Evolutionary conservation across 2,329 filamentous ascomycete species (phyloP), one percentile per base, ranked within the genome.

Genomic region (Colletotrichum caudatum): DNA sequence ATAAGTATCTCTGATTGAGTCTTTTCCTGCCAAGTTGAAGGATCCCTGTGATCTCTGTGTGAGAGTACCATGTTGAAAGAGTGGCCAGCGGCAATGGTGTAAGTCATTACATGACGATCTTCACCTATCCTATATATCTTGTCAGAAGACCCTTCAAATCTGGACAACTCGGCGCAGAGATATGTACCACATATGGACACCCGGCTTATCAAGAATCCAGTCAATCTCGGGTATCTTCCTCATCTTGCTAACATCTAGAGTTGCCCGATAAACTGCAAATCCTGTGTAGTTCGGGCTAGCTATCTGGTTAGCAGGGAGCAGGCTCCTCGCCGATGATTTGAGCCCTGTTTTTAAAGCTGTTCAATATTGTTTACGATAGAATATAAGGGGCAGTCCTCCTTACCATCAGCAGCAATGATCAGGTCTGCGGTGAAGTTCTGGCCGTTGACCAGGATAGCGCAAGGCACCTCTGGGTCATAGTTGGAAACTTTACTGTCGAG

Each of bases 31-130:
- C 79, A 81, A 6, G 76, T 78, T 1, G 74, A 65, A 0, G 81
- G 78, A 41, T 83, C 79, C 0, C 76, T 76, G 7, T 75, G 60
- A 71, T 85, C 84, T 11, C 76, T 77, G 72, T 85, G 83, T 7
- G 82, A 84, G 0, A 85, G 75, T 0, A 85, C 84, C 81, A 85
- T 82, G 72, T 85, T 85, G 76, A 85, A 85, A 0, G 81, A 78
- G 56, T 81, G 79, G 2, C 82, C 82, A 1, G 76, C 77, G 1
- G 82, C 78, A 12, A 86, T 86, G 5, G 77, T 78, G 71, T 84
- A 84, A 0, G 83, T 81, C 82, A 86, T 86, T 16, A 84, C 82
- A 69, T 86, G 84, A 1, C 82, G 74, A 23, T 80, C 75, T 29
- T 82, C 76, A 5, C 83, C 83, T 46, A 85, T 80, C 82, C 81